Percentiles rank a stretch among this genome's conserved stretches.
Conservation (phyloP, 768 basidiomycete genomes). For the Trametes sanguinea region DNA sequence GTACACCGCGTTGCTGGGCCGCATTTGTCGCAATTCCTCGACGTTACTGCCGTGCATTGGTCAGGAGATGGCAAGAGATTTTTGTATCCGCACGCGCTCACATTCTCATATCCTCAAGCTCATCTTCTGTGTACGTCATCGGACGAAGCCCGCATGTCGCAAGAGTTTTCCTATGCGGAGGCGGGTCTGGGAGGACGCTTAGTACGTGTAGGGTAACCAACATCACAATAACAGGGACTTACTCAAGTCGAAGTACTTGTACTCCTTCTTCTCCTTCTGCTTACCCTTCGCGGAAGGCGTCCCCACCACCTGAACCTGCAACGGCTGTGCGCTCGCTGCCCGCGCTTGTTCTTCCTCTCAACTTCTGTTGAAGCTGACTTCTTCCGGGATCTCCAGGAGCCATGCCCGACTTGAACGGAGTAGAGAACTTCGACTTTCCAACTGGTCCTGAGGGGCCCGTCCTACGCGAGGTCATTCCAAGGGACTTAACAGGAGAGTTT, state of each 20-base stretch:
- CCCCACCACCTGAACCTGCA: not conserved
- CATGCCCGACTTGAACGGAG: slow-evolving; percentile 36
- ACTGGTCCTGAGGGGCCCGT: slow-evolving; percentile 1
- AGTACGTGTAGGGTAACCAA: no score
- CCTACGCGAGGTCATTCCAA: slow-evolving; percentile 33
- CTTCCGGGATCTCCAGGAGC: slow-evolving; percentile 32
- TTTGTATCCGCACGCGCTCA: slow-evolving; percentile 16
- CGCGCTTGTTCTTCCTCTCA: slow-evolving; percentile 4
- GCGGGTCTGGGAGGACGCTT: slow-evolving; percentile 11
- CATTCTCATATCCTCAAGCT: slow-evolving; percentile 31
- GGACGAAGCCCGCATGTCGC: slow-evolving; percentile 25
- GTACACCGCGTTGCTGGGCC: slow-evolving; percentile 54
- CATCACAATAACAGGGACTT: not conserved
- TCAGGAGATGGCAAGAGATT: not conserved
- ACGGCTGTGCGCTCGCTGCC: not conserved
- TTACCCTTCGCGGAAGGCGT: slow-evolving; percentile 19
- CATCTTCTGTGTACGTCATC: slow-evolving; percentile 22
- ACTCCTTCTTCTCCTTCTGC: slow-evolving; percentile 25
- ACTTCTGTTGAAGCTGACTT: slow-evolving; percentile 17
- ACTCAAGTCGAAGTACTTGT: slow-evolving; percentile 26
- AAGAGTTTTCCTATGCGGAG: slow-evolving; percentile 21
- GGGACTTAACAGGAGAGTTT: slow-evolving; percentile 20
- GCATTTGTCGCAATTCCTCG: slow-evolving; percentile 54
- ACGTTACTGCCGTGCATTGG: slow-evolving; percentile 43
- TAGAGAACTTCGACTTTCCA: slow-evolving; percentile 29